Conservation (phyloP, 1,284 basidiomycete genomes). For the Rhizoctonia solani region DNA sequence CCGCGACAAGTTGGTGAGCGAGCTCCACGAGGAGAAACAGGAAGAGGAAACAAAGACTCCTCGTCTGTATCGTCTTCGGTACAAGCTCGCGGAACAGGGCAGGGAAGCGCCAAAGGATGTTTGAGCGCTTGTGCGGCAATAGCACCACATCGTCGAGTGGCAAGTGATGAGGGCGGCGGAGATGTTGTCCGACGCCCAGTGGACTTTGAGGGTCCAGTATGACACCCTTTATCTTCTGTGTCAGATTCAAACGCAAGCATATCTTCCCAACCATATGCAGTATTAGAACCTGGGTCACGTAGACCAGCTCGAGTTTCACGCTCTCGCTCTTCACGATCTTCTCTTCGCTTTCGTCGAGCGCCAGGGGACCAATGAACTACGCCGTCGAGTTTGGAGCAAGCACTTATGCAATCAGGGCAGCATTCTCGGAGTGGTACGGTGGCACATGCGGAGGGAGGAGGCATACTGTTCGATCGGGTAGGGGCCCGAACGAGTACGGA, state of each 20-base stretch:
- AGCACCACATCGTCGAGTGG: background rate
- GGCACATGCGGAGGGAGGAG: conserved; percentile 9
- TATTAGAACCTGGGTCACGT: conserved; percentile 11
- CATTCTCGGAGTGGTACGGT: conserved; percentile 28
- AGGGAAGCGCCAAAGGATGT: conserved; percentile 16
- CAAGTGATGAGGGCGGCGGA: conserved; percentile 9
- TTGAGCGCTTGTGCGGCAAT: no score
- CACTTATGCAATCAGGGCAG: conserved; percentile 2
- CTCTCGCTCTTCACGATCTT: conserved; percentile 27
- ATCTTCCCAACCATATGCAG: conserved; percentile 23
- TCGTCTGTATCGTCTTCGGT: conserved; percentile 28
- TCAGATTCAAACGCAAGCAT: conserved; percentile 16
- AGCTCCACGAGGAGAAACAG: conserved; percentile 9
- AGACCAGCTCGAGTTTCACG: conserved; percentile 19
- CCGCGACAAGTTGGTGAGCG: conserved; percentile 16
- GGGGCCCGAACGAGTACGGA: conserved; percentile 23
- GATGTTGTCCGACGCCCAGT: background rate
- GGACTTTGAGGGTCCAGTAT: background rate
- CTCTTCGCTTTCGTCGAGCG: conserved; percentile 12
- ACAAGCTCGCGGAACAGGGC: conserved; percentile 11
- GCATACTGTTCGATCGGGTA: conserved; percentile 30
- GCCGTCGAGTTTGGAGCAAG: conserved; percentile 2
- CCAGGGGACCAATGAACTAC: conserved; percentile 21
- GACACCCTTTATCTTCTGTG: background rate
- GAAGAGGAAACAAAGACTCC: conserved; percentile 24